Conservation (phyloP, 2,329 filamentous ascomycete genomes). For the Trichoderma atrobrunneum region DNA sequence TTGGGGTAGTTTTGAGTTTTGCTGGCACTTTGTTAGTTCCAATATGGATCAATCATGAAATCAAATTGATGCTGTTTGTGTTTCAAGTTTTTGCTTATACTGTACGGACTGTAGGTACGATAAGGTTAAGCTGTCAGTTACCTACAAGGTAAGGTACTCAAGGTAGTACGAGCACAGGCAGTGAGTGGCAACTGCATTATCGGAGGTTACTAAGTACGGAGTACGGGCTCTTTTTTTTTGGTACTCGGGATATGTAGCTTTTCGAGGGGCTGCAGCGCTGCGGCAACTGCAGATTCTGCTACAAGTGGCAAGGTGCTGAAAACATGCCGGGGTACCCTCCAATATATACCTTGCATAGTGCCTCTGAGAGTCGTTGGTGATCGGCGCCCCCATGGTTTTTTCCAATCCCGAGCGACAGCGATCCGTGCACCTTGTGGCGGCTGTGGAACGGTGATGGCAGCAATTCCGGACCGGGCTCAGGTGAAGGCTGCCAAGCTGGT, state of each 20-base stretch:
- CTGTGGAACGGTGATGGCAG: slow-evolving; percentile 14
- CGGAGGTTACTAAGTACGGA: neutral
- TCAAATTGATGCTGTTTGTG: neutral
- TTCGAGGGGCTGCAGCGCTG: neutral
- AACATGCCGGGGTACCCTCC: neutral
- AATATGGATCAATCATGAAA: no score
- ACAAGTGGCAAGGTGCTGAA: neutral
- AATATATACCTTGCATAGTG: neutral
- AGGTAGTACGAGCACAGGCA: neutral
- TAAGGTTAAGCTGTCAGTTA: neutral
- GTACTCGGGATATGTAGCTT: neutral
- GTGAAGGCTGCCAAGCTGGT: slow-evolving; percentile 12
- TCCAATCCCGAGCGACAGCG: neutral
- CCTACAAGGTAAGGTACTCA: neutral
- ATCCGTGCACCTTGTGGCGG: neutral
- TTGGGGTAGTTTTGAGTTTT: neutral
- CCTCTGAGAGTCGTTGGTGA: neutral
- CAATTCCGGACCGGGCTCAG: neutral
- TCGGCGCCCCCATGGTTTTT: slow-evolving; percentile 11
- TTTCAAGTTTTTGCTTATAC: neutral
- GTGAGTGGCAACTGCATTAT: neutral
- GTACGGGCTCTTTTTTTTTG: neutral
- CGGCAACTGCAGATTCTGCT: neutral
- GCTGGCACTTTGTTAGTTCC: neutral
- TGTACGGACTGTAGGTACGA: neutral